Evolutionary conservation across 306 rosid species (phyloP), one percentile per base, ranked within the genome.

Genomic region (Malus domestica): DNA sequence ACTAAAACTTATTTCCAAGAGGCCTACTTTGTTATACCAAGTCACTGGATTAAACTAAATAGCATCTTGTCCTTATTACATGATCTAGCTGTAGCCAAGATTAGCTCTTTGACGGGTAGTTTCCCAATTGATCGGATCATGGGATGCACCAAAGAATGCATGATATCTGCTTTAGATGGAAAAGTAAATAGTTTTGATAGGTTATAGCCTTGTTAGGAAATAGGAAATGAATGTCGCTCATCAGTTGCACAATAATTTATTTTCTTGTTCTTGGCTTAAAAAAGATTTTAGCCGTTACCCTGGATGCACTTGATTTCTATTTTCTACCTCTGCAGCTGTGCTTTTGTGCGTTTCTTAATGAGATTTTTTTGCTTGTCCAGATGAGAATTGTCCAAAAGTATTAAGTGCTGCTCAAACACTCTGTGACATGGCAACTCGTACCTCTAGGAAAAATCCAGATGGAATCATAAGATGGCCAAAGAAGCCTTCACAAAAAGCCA

Each of bases 381-480:
- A 80, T 76, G 93, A 78, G 74, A 83, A 60, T 45, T 81, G 89
- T 79, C 92, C 97, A 49, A 81, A 59, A 73, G 67, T 89, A 75
- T 60, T 88, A 77, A 84, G 82, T 70, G 99, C 99, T 38, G 99
- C 98, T 49, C 85, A 80, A 81, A 88, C 88, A 59, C 88, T 96
- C 16, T 89, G 68, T 82, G 96, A 91, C 60, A 88, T 96, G 35
- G 89, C 92, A 78, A 83, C 85, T 64, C 58, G 4, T 4, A n/a
- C 88, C 60, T 76, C 5, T 7, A 85, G 77, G 85, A 87, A 59
- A 72, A 88, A 76, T 76, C 74, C 85, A 72, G 87, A 85, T 66
- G 91, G 91, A 81, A 82, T 79, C 66, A 62, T 89, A 60, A 87
- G 85, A 73, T 92, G 97, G 97, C 91, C 88, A 57, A 90, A 91